Base-by-base conservation (phyloP, 192 early-diverging fungal species). In the Diversispora eburnea region DNA sequence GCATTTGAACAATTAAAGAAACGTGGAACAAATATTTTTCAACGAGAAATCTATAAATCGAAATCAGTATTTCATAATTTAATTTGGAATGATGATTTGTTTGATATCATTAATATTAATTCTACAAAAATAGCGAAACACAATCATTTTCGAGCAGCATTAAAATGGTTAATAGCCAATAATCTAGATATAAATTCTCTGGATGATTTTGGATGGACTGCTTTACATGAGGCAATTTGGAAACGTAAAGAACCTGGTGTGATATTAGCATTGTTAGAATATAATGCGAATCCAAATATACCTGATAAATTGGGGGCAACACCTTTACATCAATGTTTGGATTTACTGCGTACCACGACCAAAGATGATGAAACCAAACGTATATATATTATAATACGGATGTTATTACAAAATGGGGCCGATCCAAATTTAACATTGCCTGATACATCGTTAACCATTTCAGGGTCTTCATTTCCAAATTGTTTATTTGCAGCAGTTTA, bases 211-310 rank as follows among this genome's bases (percentile, higher is more conserved):
- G 61, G 61, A n/a, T 63, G 61, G 61, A 63, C 61, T 17, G 15
- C 41, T n/a, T 43, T 63, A 17, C 61, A 63, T 63, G 61, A 63
- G 45, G 61, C 61, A 63, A 63, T 63, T n/a, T 63, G 61, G 61
- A 63, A 63, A 63, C 33, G 61, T 45, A 63, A 42, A 20, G 61
- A 63, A 43, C 42, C 61, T n/a, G 61, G 61, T 13, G 42, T 46
- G 9, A 63, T 63, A 43, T 63, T 42, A 19, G 61, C 61, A 17
- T 63, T 63, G 45, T 43, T 63, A 43, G 61, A 63, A 45, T 3
- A 63, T 45, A 63, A 63, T 63, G 61, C 61, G 15, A 45, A 63
- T 63, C 61, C 61, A n/a, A 63, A 63, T 45, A 63, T 63, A 43
- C 1, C 61, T 3, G 61, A 63, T 20, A 63, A 63, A n/a, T 43